Evolutionary conservation across 78 protist genomes (phyloP).

Genomic region (Chrysochromulina parva): DNA sequence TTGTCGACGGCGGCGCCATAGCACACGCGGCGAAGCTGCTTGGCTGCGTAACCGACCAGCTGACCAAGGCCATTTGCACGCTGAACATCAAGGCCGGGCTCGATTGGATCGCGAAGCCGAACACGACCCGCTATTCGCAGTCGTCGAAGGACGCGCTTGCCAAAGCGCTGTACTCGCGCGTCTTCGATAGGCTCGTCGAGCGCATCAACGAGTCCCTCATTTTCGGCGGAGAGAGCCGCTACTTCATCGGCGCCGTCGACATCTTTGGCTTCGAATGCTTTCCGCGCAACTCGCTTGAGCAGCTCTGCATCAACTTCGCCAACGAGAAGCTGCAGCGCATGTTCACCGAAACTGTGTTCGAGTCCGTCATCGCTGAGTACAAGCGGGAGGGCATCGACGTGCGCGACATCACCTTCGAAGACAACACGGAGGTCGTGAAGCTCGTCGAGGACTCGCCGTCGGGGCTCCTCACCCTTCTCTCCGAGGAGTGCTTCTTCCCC

Average conservation of each 20-base stretch:
- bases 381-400: conserved; percentile 68
- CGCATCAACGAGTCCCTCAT: conserved; percentile 70
- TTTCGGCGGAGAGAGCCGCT: neutral
- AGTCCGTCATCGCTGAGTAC: conserved; percentile 81
- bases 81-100: conserved; percentile 40
- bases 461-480: conserved; percentile 75
- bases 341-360: conserved; percentile 63
- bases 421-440: conserved; percentile 78
- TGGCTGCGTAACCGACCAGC: conserved; percentile 1
- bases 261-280: conserved; percentile 93
- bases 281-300: conserved; percentile 79
- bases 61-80: conserved; percentile 20
- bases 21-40: conserved; percentile 61
- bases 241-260: conserved; percentile 82
- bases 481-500: conserved; percentile 78
- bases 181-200: conserved; percentile 86
- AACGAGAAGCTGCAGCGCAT: conserved; percentile 92
- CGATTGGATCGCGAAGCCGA: conserved; percentile 65
- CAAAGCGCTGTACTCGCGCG: conserved; percentile 85
- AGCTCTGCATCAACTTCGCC: conserved; percentile 90
- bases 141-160: conserved; percentile 84
- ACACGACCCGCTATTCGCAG: conserved; percentile 52
- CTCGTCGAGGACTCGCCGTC: conserved; percentile 63
- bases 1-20: neutral
- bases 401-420: conserved; percentile 75